These are phyloP conservation scores for Blastocystis sp. DNA, from an alignment of 352 stramenopile species.

Conservation along the genomic window DNA sequence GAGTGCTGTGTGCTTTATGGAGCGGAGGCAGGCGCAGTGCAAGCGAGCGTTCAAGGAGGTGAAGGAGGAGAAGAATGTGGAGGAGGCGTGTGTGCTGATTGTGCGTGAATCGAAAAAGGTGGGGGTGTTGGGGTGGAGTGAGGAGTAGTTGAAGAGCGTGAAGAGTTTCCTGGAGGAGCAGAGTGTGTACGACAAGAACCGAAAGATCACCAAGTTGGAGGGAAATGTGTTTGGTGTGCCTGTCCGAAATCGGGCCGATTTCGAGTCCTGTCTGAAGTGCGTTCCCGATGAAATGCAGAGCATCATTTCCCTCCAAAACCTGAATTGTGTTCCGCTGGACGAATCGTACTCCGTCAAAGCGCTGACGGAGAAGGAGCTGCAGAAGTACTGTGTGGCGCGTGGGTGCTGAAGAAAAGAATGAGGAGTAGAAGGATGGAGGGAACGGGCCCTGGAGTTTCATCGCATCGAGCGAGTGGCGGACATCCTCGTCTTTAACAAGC, in stretches of 20 bases:
- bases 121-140: background rate
- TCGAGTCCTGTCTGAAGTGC: background rate
- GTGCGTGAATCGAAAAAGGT: background rate
- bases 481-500: background rate
- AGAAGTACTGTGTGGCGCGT: background rate
- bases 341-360: background rate
- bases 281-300: background rate
- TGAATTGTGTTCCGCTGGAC: background rate
- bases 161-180: constrained; percentile 2
- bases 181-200: constrained; percentile 13
- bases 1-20: background rate
- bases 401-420: background rate
- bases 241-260: background rate
- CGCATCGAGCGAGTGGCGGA: constrained; percentile 2
- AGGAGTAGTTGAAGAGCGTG: background rate
- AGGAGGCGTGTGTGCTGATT: background rate
- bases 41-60: background rate
- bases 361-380: background rate
- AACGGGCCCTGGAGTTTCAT: background rate
- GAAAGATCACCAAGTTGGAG: constrained; percentile 25
- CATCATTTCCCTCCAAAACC: background rate
- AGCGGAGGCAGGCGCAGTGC: background rate
- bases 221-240: constrained; percentile 11
- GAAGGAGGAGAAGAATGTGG: background rate
- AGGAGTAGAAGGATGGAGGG: background rate